phyloP scores from a whole-genome alignment of 164 flowering plant genomes.

The Berberis thunbergii region DNA sequence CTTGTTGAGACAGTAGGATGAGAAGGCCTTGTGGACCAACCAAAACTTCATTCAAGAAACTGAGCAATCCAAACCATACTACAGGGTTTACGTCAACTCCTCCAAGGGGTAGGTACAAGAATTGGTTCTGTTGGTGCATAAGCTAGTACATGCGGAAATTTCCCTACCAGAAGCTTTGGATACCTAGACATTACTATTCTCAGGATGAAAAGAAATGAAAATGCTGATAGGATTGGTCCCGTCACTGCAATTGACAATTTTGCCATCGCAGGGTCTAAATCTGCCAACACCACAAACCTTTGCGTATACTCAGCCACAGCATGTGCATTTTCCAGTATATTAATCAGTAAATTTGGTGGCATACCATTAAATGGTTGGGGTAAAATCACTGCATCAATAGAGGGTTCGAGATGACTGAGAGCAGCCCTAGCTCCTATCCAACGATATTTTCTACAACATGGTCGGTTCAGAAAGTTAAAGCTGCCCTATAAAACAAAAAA shows the following conservation, averaged over 20 bases:
- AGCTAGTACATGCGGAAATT: conserved; percentile 83
- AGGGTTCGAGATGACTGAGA: no score
- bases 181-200: conserved; percentile 99
- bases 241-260: conserved; percentile 58
- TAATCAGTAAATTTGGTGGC: background rate
- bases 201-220: conserved; percentile 62
- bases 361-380: background rate
- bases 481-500: no score
- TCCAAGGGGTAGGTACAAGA: conserved; percentile 67
- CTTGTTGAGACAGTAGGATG: conserved; percentile 74
- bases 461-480: no score
- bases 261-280: conserved; percentile 78
- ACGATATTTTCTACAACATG: no score
- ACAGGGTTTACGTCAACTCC: conserved; percentile 98
- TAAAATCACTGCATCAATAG: conserved; percentile 1
- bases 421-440: no score
- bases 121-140: conserved; percentile 95
- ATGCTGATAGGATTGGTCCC: conserved; percentile 79
- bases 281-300: conserved; percentile 31
- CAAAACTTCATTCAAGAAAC: conserved; percentile 77
- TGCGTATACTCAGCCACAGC: conserved; percentile 13
- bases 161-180: conserved; percentile 88
- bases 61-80: conserved; percentile 85
- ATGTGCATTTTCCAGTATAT: conserved; percentile 5
- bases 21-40: conserved; percentile 92